Conservation (phyloP, 208 protist species). For the Leishmania guyanensis region DNA sequence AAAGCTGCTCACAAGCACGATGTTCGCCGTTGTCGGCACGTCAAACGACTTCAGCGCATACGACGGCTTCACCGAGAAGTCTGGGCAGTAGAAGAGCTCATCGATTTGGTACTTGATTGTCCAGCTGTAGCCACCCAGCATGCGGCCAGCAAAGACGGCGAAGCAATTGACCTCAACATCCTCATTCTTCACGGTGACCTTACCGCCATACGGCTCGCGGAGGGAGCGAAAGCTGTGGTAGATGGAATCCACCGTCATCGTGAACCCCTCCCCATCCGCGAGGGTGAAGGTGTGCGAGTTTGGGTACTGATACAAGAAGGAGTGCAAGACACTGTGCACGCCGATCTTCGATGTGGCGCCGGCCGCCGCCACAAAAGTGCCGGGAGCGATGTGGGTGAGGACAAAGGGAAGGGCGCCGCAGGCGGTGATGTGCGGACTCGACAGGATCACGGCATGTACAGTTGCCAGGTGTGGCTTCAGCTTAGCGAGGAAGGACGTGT, state of each 20-base stretch:
- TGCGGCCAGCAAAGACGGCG: conserved; percentile 68
- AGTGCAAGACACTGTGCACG: conserved; percentile 74
- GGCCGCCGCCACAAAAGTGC: conserved; percentile 63
- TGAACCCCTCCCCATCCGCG: conserved; percentile 39
- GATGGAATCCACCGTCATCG: conserved; percentile 79
- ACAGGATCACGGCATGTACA: conserved; percentile 81
- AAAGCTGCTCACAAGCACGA: conserved; percentile 69
- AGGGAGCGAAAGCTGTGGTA: conserved; percentile 86
- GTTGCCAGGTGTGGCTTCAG: conserved; percentile 51
- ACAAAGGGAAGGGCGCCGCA: conserved; percentile 89
- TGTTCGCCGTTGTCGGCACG: conserved; percentile 71
- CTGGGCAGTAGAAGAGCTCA: conserved; percentile 89
- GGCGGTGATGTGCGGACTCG: conserved; percentile 68
- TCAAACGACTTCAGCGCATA: conserved; percentile 73
- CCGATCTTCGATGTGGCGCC: conserved; percentile 79
- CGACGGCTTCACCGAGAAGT: conserved; percentile 80
- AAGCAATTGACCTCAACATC: conserved; percentile 69
- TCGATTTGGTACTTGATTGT: conserved; percentile 89
- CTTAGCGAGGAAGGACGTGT: conserved; percentile 46
- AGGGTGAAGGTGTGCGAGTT: conserved; percentile 56
- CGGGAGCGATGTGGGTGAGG: conserved; percentile 63
- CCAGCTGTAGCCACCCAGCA: conserved; percentile 83
- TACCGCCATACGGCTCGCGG: conserved; percentile 76
- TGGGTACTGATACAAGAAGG: conserved; percentile 80
- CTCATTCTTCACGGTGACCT: conserved; percentile 57